Conservation (phyloP, 352 stramenopile genomes). For the Nothophytophthora sp. region DNA sequence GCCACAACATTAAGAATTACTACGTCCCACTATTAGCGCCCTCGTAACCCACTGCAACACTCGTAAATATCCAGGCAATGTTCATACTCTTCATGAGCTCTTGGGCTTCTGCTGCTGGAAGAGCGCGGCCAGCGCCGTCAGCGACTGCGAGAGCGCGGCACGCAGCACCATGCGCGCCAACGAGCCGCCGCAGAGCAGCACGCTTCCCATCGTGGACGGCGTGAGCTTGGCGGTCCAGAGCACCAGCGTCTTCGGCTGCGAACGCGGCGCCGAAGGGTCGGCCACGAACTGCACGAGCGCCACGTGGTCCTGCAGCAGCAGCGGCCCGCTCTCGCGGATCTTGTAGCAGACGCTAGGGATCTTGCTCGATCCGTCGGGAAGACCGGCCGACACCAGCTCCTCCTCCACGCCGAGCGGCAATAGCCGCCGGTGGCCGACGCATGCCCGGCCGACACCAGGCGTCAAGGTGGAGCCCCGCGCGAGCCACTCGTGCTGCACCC, state of each 20-base stretch:
- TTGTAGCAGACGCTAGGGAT: constrained; percentile 57
- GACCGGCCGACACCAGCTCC: constrained; percentile 51
- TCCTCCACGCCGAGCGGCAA: constrained; percentile 51
- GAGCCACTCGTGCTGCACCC: constrained; percentile 52
- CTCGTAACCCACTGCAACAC: background rate
- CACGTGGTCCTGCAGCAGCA: constrained; percentile 54
- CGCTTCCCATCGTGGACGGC: constrained; percentile 44
- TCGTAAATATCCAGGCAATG: background rate
- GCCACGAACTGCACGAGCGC: constrained; percentile 59
- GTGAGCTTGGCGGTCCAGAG: constrained; percentile 65
- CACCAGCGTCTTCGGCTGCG: constrained; percentile 49
- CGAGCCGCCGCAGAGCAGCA: constrained; percentile 59
- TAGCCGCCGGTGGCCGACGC: constrained; percentile 40
- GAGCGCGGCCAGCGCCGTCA: constrained; percentile 18
- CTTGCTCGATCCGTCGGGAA: constrained; percentile 34
- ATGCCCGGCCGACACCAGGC: constrained; percentile 36
- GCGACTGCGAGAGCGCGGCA: constrained; percentile 25
- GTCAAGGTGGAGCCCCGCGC: constrained; percentile 28
- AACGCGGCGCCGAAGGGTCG: constrained; percentile 22
- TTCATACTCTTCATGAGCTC: constrained; percentile 11
- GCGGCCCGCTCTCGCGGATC: constrained; percentile 39
- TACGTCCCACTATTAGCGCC: no score
- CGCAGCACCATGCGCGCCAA: constrained; percentile 39
- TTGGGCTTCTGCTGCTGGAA: constrained; percentile 12
- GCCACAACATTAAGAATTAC: no score